Conservation (phyloP, 2,329 filamentous ascomycete species). For the Juglanconis sp. region DNA sequence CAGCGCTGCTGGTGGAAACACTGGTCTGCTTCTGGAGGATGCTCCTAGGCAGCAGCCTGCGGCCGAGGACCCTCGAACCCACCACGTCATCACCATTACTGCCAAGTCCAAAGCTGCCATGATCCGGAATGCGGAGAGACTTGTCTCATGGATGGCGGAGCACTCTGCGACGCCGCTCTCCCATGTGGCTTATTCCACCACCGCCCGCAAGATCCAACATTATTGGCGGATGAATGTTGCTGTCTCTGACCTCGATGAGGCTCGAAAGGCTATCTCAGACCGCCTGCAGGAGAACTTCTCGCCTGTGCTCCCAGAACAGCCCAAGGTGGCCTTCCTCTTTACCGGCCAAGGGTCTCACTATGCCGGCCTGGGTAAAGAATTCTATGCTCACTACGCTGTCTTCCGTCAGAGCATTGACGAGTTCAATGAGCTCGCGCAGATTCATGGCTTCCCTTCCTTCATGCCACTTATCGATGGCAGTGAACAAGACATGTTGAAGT, state of each 20-base stretch:
- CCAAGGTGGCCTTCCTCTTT: slow-evolving; percentile 51
- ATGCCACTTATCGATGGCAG: slow-evolving; percentile 48
- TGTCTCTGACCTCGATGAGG: slow-evolving; percentile 39
- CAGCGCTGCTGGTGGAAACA: slow-evolving; percentile 69
- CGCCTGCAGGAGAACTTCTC: slow-evolving; percentile 41
- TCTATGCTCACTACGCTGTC: slow-evolving; percentile 43
- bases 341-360: slow-evolving; percentile 57
- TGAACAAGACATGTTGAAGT: slow-evolving; percentile 38
- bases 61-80: slow-evolving; percentile 48
- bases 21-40: slow-evolving; percentile 63
- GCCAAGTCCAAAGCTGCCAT: slow-evolving; percentile 55
- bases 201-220: slow-evolving; percentile 62
- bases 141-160: slow-evolving; percentile 52
- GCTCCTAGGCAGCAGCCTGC: slow-evolving; percentile 38
- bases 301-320: slow-evolving; percentile 40
- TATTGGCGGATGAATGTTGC: slow-evolving; percentile 51
- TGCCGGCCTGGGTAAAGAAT: slow-evolving; percentile 47
- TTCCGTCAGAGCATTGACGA: slow-evolving; percentile 55
- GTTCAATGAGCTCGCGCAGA: slow-evolving; percentile 49
- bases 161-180: slow-evolving; percentile 51
- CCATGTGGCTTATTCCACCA: slow-evolving; percentile 64
- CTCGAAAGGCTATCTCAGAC: slow-evolving; percentile 38
- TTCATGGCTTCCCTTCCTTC: slow-evolving; percentile 56
- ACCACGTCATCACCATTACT: slow-evolving; percentile 58
- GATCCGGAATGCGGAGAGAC: slow-evolving; percentile 53